Base-by-base conservation (phyloP, 2,329 filamentous ascomycete species). In the Fusarium cicatricum region DNA sequence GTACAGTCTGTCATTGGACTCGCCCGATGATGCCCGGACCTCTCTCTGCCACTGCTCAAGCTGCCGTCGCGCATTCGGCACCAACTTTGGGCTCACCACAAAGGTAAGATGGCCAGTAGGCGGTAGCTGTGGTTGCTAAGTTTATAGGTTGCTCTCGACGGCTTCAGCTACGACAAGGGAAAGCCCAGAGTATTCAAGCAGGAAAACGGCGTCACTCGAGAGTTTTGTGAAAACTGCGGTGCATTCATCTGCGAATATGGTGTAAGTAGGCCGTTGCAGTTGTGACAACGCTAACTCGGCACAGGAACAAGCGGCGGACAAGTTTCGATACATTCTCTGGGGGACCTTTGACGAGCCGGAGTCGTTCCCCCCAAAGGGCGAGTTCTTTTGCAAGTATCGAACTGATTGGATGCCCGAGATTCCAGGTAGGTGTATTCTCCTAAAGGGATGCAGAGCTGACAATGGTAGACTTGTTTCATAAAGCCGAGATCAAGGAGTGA, bases 321-420 rank as follows among this genome's bases (percentile, higher is more conserved):
- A 72, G 60, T 77, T 77, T 49, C 70, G 73, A n/a, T 78, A 78
- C 43, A 62, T 78, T 23, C 71, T 77, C 57, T 77, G 75, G 68
- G 81, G 82, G 1, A 80, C 80, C 0, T 68, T 85, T 4, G 81
- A 84, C 51, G 73, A 81, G 16, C 78, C 77, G 0, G 78, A 80
- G 12, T 73, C 70, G 44, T 66, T 84, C 10, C 78, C 80, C 6
- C 81, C 81, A 0, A 83, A 82, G 62, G 82, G 81, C 0, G 81
- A 84, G 58, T 84, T 84, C 70, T 85, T 83, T 60, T 83, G 80
- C 66, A 80, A 74, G 46, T 66, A 73, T 33, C 71, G 79, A 52
- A 72, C 75, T 5, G 68, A 61, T 2, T 85, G 82, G 82, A 82
- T 64, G 60, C 60, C 61, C 10, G 53, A 64, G 32, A 28, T 64